Conservation (phyloP, 164 flowering plant genomes). For the Cinnamomum micranthum region DNA sequence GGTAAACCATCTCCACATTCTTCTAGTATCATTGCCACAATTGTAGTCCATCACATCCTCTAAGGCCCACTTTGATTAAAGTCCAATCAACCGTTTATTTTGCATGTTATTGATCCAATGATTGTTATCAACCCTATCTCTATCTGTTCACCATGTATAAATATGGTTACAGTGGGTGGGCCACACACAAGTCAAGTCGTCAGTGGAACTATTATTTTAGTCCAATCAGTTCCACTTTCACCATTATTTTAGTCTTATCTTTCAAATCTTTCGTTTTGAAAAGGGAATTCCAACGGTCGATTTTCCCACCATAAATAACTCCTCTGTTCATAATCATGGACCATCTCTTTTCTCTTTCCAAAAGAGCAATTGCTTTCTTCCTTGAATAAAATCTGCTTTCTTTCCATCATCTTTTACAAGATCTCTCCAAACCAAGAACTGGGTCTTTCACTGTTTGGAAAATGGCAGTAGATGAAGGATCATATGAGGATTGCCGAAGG, state of each 20-base stretch:
- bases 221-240: background rate
- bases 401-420: background rate
- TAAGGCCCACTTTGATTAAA: no score
- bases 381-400: background rate
- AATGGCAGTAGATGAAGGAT: background rate
- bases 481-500: conserved; percentile 46
- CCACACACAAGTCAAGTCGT: no score
- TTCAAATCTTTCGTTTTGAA: no score
- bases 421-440: background rate
- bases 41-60: no score
- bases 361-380: background rate
- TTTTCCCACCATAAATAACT: background rate
- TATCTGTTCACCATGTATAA: no score
- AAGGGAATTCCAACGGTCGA: background rate
- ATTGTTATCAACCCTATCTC: no score
- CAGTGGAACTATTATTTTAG: background rate
- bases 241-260: background rate
- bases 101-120: no score
- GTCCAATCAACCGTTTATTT: no score
- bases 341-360: background rate
- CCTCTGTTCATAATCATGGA: background rate
- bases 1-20: no score
- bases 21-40: no score
- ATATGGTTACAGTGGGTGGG: no score
- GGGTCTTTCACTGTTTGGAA: background rate